A percentile compares a stretch with the other conserved stretches of the same genome.
Conservation (phyloP, 2,329 filamentous ascomycete species). For the Diaporthe ampelina region DNA sequence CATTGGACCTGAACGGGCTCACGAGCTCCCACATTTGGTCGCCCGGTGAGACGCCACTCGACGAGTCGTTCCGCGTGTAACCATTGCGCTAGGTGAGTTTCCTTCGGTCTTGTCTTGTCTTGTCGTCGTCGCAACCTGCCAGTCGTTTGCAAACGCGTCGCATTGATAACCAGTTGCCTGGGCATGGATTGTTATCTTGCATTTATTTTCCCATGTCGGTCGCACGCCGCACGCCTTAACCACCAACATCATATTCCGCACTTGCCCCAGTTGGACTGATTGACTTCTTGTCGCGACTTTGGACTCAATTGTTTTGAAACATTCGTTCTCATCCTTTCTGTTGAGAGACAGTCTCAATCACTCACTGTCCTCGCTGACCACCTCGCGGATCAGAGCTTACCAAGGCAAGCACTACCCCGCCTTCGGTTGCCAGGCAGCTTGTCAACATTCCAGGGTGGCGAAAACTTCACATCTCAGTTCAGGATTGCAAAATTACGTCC, state of each 20-base stretch:
- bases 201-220: neutral
- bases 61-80: neutral
- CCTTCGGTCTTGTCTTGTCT: neutral
- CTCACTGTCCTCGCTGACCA: conserved; percentile 1
- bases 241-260: neutral
- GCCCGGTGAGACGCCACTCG: conserved; percentile 4
- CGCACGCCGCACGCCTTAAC: neutral
- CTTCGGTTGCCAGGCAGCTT: conserved; percentile 26
- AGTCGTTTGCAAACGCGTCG: neutral
- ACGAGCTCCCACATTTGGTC: conserved; percentile 3
- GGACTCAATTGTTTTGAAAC: neutral
- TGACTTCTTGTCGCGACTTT: neutral
- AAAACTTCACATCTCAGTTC: neutral
- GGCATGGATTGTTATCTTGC: conserved; percentile 24
- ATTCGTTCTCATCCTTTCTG: neutral
- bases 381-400: neutral
- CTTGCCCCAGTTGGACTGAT: conserved; percentile 8
- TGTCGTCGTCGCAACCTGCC: conserved; percentile 14
- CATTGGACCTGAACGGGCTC: conserved; percentile 4
- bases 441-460: conserved; percentile 7
- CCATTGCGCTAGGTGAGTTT: neutral
- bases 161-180: neutral
- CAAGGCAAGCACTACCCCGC: conserved; percentile 8
- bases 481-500: neutral
- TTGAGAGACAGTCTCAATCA: neutral